Evolutionary conservation across 257 asterid species (phyloP).

Genomic region (Datura wrightii): DNA sequence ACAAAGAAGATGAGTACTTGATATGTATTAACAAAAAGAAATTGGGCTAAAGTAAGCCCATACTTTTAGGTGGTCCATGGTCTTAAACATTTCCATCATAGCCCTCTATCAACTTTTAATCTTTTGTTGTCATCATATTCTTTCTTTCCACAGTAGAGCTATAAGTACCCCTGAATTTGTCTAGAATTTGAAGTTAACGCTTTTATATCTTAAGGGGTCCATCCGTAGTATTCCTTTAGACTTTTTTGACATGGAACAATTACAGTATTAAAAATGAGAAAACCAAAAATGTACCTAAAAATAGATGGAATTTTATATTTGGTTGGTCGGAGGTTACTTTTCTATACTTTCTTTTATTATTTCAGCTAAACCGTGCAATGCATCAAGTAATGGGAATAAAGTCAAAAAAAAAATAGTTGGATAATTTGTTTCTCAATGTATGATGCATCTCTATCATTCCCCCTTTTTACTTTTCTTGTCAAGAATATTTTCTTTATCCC

Average conservation of each 20-base stretch:
- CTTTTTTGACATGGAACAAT: background rate
- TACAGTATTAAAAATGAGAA: background rate
- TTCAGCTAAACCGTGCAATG: background rate
- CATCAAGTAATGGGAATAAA: background rate
- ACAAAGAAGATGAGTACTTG: background rate
- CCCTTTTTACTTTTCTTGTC: background rate
- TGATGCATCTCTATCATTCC: background rate
- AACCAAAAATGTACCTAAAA: background rate
- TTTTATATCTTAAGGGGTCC: background rate
- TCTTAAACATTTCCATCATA: background rate
- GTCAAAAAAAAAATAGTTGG: background rate
- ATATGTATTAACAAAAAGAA: background rate
- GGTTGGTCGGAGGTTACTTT: background rate
- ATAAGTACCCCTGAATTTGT: background rate
- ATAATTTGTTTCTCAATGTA: background rate
- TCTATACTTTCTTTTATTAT: background rate
- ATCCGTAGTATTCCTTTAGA: background rate
- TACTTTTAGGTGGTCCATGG: no score
- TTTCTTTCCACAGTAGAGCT: background rate
- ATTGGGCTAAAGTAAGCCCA: no score
- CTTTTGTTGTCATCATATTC: background rate
- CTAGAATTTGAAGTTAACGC: background rate
- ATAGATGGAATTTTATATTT: background rate
- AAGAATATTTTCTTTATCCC: no score
- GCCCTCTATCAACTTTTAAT: background rate